phyloP scores from a whole-genome alignment of 495 filamentous ascomycete genomes.

The Xylona heveae region DNA sequence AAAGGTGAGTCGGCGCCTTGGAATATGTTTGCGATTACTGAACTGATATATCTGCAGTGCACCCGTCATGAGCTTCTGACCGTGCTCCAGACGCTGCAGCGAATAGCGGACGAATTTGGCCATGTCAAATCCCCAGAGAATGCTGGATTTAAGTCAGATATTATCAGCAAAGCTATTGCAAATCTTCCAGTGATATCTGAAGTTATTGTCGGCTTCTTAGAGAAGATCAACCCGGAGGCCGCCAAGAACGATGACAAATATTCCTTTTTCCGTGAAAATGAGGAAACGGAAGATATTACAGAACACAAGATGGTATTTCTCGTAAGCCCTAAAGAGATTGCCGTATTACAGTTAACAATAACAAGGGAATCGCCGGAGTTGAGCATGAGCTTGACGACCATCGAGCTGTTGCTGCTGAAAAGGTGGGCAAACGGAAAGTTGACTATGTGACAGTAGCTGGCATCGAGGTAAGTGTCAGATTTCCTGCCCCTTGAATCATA shows the following conservation, averaged over 20 bases:
- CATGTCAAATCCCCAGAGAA: slow-evolving; percentile 40
- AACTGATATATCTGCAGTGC: slow-evolving; percentile 30
- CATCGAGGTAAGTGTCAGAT: slow-evolving; percentile 39
- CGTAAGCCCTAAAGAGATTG: too few relatives aligned
- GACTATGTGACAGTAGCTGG: slow-evolving; percentile 63
- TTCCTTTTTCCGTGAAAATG: slow-evolving; percentile 68
- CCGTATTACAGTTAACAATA: slow-evolving; percentile 1
- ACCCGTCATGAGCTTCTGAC: slow-evolving; percentile 74
- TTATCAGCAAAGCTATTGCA: slow-evolving; percentile 53
- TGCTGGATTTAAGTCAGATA: slow-evolving; percentile 48
- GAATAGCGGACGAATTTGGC: slow-evolving; percentile 52
- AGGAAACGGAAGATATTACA: slow-evolving; percentile 68
- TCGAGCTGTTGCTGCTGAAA: slow-evolving; percentile 44
- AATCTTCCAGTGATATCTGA: slow-evolving; percentile 56
- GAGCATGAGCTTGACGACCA: slow-evolving; percentile 73
- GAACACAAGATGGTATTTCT: slow-evolving; percentile 50
- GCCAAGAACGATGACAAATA: slow-evolving; percentile 83
- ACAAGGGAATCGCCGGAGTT: slow-evolving; percentile 55
- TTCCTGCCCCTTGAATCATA: too few relatives aligned
- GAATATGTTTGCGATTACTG: neutral
- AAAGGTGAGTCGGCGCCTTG: slow-evolving; percentile 23
- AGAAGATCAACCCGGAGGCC: slow-evolving; percentile 69
- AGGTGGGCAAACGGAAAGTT: slow-evolving; percentile 44
- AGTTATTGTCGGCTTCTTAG: slow-evolving; percentile 48
- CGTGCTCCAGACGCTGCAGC: slow-evolving; percentile 67